These are phyloP conservation scores for Solanum ossicruentum DNA, from an alignment of 257 asterid genomes.

Conservation along the genomic window DNA sequence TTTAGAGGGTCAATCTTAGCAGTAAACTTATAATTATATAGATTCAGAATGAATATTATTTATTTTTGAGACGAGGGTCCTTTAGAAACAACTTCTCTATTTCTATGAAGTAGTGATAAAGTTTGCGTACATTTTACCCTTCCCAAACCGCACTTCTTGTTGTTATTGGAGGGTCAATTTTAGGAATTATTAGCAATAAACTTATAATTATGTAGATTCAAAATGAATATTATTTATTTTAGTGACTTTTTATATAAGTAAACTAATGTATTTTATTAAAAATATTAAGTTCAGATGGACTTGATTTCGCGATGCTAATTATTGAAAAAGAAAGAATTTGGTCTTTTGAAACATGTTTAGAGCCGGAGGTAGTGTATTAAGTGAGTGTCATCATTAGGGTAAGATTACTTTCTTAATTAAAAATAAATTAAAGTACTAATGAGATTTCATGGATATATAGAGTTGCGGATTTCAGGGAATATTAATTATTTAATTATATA, in stretches of 20 bases:
- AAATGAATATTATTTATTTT: background rate
- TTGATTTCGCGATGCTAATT: background rate
- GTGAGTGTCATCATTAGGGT: constrained; percentile 36
- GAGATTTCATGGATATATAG: background rate
- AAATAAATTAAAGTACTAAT: background rate
- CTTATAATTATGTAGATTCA: background rate
- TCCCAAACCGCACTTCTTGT: no score
- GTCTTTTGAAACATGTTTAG: constrained; percentile 16
- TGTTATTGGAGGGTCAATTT: no score
- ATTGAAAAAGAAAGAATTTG: constrained; percentile 4
- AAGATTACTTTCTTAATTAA: constrained; percentile 1
- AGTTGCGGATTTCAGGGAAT: background rate
- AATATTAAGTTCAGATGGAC: background rate
- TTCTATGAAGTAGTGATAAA: no score
- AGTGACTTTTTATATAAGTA: background rate
- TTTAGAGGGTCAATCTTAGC: background rate
- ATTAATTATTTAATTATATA: background rate
- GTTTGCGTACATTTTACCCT: no score
- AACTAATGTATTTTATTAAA: background rate
- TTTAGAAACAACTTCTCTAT: no score
- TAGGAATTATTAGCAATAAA: background rate
- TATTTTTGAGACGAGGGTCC: no score
- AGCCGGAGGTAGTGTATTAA: constrained; percentile 2
- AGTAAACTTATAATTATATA: no score
- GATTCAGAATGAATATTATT: no score